Percentiles rank a stretch among this genome's conserved stretches.
These are phyloP conservation scores for Iris pallida DNA, from an alignment of 116 monocot genomes.

Conservation along the genomic window DNA sequence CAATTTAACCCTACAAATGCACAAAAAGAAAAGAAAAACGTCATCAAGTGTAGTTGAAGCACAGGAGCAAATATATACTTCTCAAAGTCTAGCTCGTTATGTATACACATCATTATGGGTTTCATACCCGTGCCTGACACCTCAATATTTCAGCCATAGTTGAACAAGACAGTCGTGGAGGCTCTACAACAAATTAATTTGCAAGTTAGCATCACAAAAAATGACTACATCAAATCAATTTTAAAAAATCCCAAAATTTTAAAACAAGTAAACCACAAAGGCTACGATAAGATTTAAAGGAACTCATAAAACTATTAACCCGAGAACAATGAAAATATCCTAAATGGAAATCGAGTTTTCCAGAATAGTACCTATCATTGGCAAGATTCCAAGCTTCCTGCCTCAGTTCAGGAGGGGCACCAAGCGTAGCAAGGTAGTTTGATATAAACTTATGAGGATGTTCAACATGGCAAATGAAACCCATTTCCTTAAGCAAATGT, in stretches of 20 bases:
- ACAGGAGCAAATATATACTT: background rate
- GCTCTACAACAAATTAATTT: conserved; percentile 8
- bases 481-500: conserved; percentile 93
- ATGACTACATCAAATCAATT: background rate
- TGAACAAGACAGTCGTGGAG: conserved; percentile 6
- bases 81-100: background rate
- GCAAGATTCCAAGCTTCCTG: conserved; percentile 97
- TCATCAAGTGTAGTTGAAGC: background rate
- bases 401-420: conserved; percentile 61
- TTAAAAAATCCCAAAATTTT: too few relatives aligned
- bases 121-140: conserved; percentile 5
- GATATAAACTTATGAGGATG: conserved; percentile 97
- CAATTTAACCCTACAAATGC: too few relatives aligned
- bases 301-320: background rate
- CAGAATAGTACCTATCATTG: conserved; percentile 71
- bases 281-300: background rate
- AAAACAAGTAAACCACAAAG: too few relatives aligned
- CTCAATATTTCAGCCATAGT: conserved; percentile 5
- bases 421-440: conserved; percentile 81
- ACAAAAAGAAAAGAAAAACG: too few relatives aligned
- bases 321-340: too few relatives aligned
- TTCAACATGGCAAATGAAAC: conserved; percentile 88
- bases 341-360: background rate
- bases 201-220: conserved; percentile 1
- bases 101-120: background rate